Evolutionary conservation across 139 green algal species (phyloP).

Genomic region (Microglena sp.): DNA sequence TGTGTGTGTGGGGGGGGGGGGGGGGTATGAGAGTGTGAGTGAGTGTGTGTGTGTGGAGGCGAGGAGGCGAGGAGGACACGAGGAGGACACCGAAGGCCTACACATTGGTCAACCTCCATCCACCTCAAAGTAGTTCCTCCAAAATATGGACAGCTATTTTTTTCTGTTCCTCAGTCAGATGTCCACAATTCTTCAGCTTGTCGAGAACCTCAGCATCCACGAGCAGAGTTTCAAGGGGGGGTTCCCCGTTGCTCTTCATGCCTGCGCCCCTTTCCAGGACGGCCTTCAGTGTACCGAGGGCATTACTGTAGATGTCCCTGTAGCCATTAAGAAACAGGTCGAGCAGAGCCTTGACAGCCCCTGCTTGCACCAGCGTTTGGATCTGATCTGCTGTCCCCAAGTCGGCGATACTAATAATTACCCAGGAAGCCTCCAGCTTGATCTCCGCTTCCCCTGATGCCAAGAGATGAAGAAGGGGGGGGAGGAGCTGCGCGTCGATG

Average conservation of each 20-base stretch:
- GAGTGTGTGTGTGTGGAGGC: no score
- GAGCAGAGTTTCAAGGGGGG: conserved; percentile 79
- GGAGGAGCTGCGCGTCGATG: conserved; percentile 82
- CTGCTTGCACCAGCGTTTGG: conserved; percentile 73
- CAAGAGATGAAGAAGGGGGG: conserved; percentile 84
- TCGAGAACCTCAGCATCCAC: conserved; percentile 96
- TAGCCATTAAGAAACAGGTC: conserved; percentile 87
- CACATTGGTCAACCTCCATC: no score
- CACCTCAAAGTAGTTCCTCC: conserved; percentile 88
- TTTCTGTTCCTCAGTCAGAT: conserved; percentile 86
- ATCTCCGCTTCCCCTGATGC: conserved; percentile 95
- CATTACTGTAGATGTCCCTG: conserved; percentile 91
- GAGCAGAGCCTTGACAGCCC: conserved; percentile 91
- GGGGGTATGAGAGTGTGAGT: no score
- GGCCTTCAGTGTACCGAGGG: conserved; percentile 96
- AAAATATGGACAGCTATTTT: conserved; percentile 94
- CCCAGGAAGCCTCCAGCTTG: conserved; percentile 99
- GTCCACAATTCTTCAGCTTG: conserved; percentile 86
- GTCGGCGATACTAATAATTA: conserved; percentile 94
- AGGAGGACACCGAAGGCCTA: no score
- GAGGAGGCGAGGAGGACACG: no score
- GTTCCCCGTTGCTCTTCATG: conserved; percentile 34
- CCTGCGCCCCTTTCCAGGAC: conserved; percentile 95
- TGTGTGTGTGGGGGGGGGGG: no score
- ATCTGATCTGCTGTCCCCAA: conserved; percentile 82